phyloP scores from a whole-genome alignment of 2,329 filamentous ascomycete species.

The Colletotrichum sublineola region DNA sequence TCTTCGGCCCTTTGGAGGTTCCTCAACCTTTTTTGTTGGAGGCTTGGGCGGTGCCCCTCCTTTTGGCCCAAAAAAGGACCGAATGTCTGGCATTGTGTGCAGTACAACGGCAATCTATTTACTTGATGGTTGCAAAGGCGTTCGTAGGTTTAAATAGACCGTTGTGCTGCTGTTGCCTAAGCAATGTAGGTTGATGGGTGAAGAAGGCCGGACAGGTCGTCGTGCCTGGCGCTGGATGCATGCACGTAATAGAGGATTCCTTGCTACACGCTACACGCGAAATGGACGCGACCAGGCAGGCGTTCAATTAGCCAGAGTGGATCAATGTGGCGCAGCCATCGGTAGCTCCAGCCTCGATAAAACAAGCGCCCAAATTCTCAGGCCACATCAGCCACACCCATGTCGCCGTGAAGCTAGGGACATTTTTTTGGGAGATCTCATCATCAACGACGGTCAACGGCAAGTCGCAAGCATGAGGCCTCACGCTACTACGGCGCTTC shows the following conservation, averaged over 20 bases:
- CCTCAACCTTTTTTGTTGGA: slow-evolving; percentile 60
- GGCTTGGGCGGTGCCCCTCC: slow-evolving; percentile 68
- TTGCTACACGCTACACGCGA: slow-evolving; percentile 51
- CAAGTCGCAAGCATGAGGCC: slow-evolving; percentile 60
- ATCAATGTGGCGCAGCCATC: slow-evolving; percentile 37
- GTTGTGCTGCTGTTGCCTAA: slow-evolving; percentile 33
- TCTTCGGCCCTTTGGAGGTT: slow-evolving; percentile 59
- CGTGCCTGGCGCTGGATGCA: slow-evolving; percentile 35
- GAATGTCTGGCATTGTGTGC: slow-evolving; percentile 84
- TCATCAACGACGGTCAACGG: slow-evolving; percentile 45
- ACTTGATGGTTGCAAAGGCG: not conserved
- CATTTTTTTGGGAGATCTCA: slow-evolving; percentile 51
- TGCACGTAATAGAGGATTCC: slow-evolving; percentile 28
- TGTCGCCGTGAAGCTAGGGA: slow-evolving; percentile 42
- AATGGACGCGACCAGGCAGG: slow-evolving; percentile 56
- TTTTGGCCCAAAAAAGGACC: slow-evolving; percentile 89
- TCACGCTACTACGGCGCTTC: slow-evolving; percentile 58
- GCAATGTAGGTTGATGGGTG: slow-evolving; percentile 3
- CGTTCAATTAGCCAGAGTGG: slow-evolving; percentile 21
- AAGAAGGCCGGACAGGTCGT: slow-evolving; percentile 2
- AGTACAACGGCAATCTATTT: not conserved
- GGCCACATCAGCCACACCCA: slow-evolving; percentile 44
- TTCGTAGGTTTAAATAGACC: not conserved
- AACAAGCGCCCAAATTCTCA: slow-evolving; percentile 43
- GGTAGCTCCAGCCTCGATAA: slow-evolving; percentile 42